Base-by-base conservation (phyloP, 176 grass and related monocot genomes). In the Juncus effusus region DNA sequence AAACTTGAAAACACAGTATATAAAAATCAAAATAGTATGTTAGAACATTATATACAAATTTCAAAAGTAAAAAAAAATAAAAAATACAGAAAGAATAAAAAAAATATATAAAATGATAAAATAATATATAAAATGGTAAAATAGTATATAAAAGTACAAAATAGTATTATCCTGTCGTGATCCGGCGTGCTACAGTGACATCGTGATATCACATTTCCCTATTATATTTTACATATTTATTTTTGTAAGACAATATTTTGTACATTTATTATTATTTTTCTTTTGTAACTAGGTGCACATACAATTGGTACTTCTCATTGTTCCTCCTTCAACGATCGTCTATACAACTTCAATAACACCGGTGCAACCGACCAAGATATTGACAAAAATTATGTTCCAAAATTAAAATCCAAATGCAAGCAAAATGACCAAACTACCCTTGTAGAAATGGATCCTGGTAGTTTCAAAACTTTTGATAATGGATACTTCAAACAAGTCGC, bases 391-490 rank as follows among this genome's bases (percentile, higher is more conserved):
- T 90, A 90, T 66, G 5, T 36, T 2, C 62, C 51, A 1, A 78
- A 78, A 2, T 64, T 96, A 63, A 84, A 77, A 80, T 71, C 5
- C 16, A 87, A 72, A 62, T 96, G 87, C 73, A 19, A 19, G 13
- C 81, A 72, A 7, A 65, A 57, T 16, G 84, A 96, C 56, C 54
- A 37, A 12, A 73, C 54, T 68, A 80, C 78, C 19, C 78, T 87
- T 67, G 84, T 87, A 71, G 91, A 96, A 78, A 90, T 96, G 45
- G 91, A 90, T 77, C 87, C 91, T 0, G 91, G 91, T 7, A 96
- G 91, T 81, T 90, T 85, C 81, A 2, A 66, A 56, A 90, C 87
- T 3, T 96, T 96, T 66, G 87, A 96, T 73, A 72, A 75, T 2
- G 68, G 87, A 67, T 96, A 85, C 83, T 96, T 84, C 87, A 61